Percentiles rank a stretch among this genome's conserved stretches.
These are phyloP conservation scores for Canariomyces notabilis DNA, from an alignment of 2,329 filamentous ascomycete species.

Conservation along the genomic window DNA sequence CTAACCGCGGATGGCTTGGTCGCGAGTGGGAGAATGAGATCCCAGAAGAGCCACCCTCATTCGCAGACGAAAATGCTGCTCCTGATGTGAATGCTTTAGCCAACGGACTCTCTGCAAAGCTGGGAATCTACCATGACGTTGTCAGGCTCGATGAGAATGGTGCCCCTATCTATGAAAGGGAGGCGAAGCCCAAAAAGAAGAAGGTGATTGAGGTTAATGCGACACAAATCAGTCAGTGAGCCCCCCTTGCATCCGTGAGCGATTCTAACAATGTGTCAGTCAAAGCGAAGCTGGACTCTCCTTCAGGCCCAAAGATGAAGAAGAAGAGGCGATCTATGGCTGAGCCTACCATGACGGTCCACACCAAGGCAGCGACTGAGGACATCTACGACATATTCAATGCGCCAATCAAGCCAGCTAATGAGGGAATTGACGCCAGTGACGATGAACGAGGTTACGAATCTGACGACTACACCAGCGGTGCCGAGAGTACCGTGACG, in stretches of 20 bases:
- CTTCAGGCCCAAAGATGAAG: conserved; percentile 75
- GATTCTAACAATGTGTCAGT: conserved; percentile 48
- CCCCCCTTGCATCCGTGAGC: neutral
- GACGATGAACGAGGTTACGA: conserved; percentile 66
- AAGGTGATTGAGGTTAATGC: conserved; percentile 83
- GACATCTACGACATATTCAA: conserved; percentile 98
- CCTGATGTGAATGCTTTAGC: conserved; percentile 27
- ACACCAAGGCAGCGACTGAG: conserved; percentile 90
- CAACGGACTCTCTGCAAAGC: conserved; percentile 32
- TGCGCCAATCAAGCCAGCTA: conserved; percentile 57
- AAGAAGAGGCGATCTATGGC: conserved; percentile 58
- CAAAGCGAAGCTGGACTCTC: conserved; percentile 89
- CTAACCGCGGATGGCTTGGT: conserved; percentile 64
- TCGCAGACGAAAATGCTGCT: conserved; percentile 23
- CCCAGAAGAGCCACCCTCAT: conserved; percentile 21
- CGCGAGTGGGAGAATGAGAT: conserved; percentile 49
- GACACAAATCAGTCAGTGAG: conserved; percentile 77
- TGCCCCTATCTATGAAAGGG: conserved; percentile 35
- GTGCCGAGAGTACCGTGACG: conserved; percentile 76
- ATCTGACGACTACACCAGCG: conserved; percentile 76
- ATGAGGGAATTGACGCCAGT: conserved; percentile 36
- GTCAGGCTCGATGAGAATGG: conserved; percentile 57
- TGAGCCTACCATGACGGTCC: conserved; percentile 97
- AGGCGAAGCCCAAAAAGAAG: conserved; percentile 56
- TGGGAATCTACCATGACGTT: conserved; percentile 41